phyloP scores from a whole-genome alignment of 805 yeast genomes.

The Lipomyces orientalis region DNA sequence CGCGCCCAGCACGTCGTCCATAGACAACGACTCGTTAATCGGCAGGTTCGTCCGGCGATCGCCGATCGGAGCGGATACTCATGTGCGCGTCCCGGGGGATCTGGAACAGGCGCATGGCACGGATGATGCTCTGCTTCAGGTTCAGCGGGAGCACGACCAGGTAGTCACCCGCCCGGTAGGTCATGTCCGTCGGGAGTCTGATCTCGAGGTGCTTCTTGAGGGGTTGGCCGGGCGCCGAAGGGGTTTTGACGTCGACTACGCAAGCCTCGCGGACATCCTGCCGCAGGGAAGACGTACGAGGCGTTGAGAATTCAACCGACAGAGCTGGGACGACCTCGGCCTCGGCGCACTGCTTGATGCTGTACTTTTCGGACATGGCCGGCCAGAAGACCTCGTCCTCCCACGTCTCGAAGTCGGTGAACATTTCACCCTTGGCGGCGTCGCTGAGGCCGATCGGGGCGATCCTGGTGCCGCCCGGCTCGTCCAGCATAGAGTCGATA shows the following conservation, averaged over 20 bases:
- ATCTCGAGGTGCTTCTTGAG: conserved; percentile 10
- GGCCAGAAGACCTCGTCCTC: conserved; percentile 58
- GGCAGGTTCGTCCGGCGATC: conserved; percentile 9
- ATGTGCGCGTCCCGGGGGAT: conserved; percentile 12
- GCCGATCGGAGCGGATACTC: conserved; percentile 1
- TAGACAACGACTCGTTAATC: conserved; percentile 7
- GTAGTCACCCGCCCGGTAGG: conserved; percentile 6
- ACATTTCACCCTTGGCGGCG: conserved; percentile 91
- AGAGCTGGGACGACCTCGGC: conserved; percentile 8
- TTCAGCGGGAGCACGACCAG: conserved; percentile 9
- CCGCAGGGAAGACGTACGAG: conserved; percentile 10
- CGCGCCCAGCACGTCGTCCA: conserved; percentile 6
- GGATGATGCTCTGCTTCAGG: conserved; percentile 8
- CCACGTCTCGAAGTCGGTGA: conserved; percentile 93
- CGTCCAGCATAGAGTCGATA: conserved; percentile 54
- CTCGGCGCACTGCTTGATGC: conserved; percentile 6
- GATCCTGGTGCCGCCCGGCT: conserved; percentile 72
- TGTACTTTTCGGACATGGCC: conserved; percentile 7
- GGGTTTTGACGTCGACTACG: conserved; percentile 1
- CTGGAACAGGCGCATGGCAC: conserved; percentile 11
- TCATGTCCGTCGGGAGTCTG: conserved; percentile 8
- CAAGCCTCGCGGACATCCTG: conserved; percentile 8
- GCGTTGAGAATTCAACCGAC: conserved; percentile 8
- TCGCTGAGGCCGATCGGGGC: conserved; percentile 88
- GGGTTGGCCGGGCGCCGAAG: conserved; percentile 9